phyloP scores from a whole-genome alignment of 2,329 filamentous ascomycete genomes.

The Cytospora mali region DNA sequence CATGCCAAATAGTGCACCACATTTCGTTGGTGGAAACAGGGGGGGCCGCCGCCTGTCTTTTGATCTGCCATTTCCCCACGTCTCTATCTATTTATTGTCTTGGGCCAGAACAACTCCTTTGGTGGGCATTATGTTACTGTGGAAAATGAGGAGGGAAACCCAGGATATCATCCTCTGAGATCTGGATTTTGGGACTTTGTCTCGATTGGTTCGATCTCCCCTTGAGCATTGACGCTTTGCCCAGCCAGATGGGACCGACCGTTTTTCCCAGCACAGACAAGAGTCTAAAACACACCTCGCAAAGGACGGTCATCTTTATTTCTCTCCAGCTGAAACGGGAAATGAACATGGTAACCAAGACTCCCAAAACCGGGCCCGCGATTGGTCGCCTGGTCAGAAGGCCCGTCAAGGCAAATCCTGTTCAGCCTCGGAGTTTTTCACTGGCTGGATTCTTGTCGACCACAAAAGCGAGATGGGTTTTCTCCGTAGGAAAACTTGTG shows the following conservation, averaged over 20 bases:
- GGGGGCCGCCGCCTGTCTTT: slow-evolving; percentile 2
- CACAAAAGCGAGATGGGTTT: background rate
- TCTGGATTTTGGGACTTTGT: background rate
- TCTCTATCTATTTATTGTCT: background rate
- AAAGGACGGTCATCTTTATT: background rate
- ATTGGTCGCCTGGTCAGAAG: slow-evolving; percentile 23
- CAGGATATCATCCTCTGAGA: background rate
- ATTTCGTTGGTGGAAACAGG: background rate
- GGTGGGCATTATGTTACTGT: too few relatives aligned
- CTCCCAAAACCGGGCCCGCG: background rate
- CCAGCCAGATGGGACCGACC: slow-evolving; percentile 1
- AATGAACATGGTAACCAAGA: background rate
- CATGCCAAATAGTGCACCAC: background rate
- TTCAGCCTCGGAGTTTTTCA: slow-evolving; percentile 27
- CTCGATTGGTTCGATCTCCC: background rate
- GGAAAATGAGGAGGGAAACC: background rate
- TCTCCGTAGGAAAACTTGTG: background rate
- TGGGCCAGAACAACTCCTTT: background rate
- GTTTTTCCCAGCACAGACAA: slow-evolving; percentile 13
- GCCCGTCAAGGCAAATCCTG: slow-evolving; percentile 10
- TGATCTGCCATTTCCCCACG: background rate
- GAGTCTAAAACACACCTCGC: slow-evolving; percentile 2
- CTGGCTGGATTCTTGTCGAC: slow-evolving; percentile 14
- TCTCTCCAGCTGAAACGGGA: slow-evolving; percentile 6
- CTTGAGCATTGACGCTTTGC: slow-evolving; percentile 1